A percentile compares a stretch with the other conserved stretches of the same genome.
Evolutionary conservation across 306 rosid genomes (phyloP).

Genomic region (Rosa persica): DNA sequence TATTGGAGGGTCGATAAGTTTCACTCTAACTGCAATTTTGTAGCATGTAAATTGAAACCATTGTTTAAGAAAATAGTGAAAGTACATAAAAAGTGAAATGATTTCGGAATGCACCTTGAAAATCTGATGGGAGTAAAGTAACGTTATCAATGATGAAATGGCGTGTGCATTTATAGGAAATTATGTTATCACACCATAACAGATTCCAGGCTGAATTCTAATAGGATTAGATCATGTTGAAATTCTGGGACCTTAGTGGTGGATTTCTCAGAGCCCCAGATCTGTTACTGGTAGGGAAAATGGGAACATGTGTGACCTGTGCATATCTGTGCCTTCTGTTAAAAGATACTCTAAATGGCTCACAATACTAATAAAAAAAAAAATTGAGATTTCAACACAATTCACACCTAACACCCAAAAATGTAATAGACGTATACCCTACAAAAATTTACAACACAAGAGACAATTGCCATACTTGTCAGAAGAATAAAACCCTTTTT

Average conservation of each 20-base stretch:
- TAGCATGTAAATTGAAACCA: background rate
- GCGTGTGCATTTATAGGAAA: background rate
- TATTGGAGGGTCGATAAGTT: slow-evolving; percentile 46
- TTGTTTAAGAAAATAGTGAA: background rate
- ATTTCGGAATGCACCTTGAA: background rate
- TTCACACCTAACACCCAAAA: slow-evolving; percentile 17
- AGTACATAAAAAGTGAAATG: background rate
- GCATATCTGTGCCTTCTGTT: background rate
- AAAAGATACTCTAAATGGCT: background rate
- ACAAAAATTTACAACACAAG: background rate
- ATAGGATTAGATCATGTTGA: background rate
- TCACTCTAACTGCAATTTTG: slow-evolving; percentile 4
- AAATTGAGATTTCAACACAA: background rate
- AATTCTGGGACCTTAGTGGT: background rate
- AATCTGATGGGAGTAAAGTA: background rate
- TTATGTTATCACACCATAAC: background rate
- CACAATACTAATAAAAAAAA: background rate
- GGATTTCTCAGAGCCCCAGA: background rate
- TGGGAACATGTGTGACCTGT: background rate
- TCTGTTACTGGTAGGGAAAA: background rate
- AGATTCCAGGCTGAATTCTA: background rate
- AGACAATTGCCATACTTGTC: background rate
- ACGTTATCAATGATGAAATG: background rate
- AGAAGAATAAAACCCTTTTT: slow-evolving; percentile 4
- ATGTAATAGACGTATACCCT: background rate